Percentiles rank a stretch among this genome's conserved stretches.
Evolutionary conservation across 2,329 filamentous ascomycete genomes (phyloP).

Genomic region (Talaromyces verruculosus): DNA sequence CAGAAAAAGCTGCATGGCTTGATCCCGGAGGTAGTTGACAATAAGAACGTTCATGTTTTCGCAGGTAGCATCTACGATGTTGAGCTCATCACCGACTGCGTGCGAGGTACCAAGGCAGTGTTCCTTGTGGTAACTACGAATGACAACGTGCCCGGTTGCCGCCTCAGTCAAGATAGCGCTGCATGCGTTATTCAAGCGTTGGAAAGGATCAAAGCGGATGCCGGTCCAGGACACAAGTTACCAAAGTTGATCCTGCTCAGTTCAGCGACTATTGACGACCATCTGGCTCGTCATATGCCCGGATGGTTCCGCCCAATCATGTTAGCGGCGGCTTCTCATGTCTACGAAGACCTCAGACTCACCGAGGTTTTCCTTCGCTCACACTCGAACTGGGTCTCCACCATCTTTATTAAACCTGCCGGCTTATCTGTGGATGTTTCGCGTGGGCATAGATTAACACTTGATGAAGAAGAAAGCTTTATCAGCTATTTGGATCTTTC

Average conservation of each 20-base stretch:
- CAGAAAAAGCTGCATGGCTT: slow-evolving; percentile 39
- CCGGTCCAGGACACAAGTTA: slow-evolving; percentile 18
- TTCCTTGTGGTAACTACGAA: slow-evolving; percentile 46
- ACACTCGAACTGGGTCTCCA: slow-evolving; percentile 26
- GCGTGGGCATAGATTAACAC: slow-evolving; percentile 44
- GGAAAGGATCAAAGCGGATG: slow-evolving; percentile 25
- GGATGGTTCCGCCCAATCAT: slow-evolving; percentile 23
- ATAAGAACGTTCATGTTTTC: slow-evolving; percentile 42
- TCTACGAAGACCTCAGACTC: slow-evolving; percentile 26
- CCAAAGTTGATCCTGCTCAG: slow-evolving; percentile 49
- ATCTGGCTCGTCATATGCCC: slow-evolving; percentile 27
- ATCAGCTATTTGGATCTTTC: slow-evolving; percentile 49
- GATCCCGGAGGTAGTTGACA: slow-evolving; percentile 35
- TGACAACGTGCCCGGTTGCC: slow-evolving; percentile 47
- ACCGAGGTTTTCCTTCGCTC: slow-evolving; percentile 26
- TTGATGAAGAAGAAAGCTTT: slow-evolving; percentile 40
- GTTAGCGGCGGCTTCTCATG: slow-evolving; percentile 23
- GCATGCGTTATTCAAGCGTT: slow-evolving; percentile 40
- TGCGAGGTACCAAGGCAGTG: slow-evolving; percentile 39
- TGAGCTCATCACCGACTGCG: slow-evolving; percentile 39
- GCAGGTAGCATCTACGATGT: slow-evolving; percentile 45
- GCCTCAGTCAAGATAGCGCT: slow-evolving; percentile 40
- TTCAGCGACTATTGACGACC: slow-evolving; percentile 41
- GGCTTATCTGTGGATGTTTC: slow-evolving; percentile 26
- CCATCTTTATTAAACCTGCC: slow-evolving; percentile 29